Evolutionary conservation across 768 basidiomycete genomes (phyloP), one percentile per base, ranked within the genome.

Genomic region (Tylopilus felleus): DNA sequence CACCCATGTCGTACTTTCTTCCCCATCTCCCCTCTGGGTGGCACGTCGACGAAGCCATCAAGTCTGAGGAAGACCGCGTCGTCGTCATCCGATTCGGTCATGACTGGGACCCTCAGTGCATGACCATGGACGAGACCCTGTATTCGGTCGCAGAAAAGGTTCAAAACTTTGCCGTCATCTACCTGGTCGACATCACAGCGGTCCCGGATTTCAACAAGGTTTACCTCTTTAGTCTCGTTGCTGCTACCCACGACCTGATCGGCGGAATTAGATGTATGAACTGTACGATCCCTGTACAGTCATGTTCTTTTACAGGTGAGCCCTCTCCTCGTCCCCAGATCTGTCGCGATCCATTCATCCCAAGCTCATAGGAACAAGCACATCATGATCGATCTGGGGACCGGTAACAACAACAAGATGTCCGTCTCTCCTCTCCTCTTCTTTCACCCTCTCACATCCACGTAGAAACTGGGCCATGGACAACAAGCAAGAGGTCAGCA

Each of bases 371-470:
- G 95, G 40, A 96, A 96, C 72, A 97, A 98, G 69, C 97, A 98
- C 69, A 98, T 98, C 74, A 98, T 98, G 96, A 98, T 99, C 66
- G 97, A 98, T 82, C 75, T 98, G 60, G 95, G 94, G n/a, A 98
- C 95, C 47, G 95, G 95, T 78, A 97, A 98, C 73, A 98, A 98
- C 74, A 98, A 98, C 75, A 98, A 98, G 77, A 97, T 97, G 94
- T 95, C 53, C 60, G 92, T 77, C 4, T 17, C 12, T 19, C 5
- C 3, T 40, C 8, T 4, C 9, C 2, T 41, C 3, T 36, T 38
- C 9, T 22, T 13, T 22, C 23, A 2, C 2, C 22, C 2, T 16
- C 33, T 47, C 17, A 40, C 40, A 7, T 19, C 27, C 1, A 21
- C 43, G 42, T 62, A 98, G 97, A 71, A 98, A 98, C 71, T 98